Percentiles rank a stretch among this genome's conserved stretches.
Evolutionary conservation across 768 basidiomycete species (phyloP).

Genomic region (Lactifluus subvellereus): DNA sequence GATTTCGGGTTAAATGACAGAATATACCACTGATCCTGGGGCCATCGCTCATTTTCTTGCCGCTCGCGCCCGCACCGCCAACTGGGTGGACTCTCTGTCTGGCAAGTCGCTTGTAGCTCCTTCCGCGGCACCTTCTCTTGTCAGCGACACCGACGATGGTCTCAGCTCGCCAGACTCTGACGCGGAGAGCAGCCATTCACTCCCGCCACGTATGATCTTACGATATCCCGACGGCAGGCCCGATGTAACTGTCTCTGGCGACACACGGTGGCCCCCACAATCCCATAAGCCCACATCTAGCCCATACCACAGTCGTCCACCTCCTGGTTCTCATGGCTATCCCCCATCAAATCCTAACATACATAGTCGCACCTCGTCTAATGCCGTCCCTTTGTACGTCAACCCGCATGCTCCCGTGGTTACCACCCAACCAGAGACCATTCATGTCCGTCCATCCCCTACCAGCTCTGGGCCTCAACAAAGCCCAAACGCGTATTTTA

Average conservation of each 20-base stretch:
- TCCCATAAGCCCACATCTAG: not conserved
- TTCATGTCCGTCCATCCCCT: constrained; percentile 23
- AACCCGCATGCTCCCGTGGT: constrained; percentile 10
- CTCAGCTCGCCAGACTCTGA: constrained; percentile 37
- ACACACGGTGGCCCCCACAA: constrained; percentile 1
- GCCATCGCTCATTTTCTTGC: constrained; percentile 52
- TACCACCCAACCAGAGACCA: constrained; percentile 20
- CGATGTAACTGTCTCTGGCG: constrained; percentile 15
- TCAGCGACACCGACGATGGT: constrained; percentile 32
- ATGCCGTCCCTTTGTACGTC: constrained; percentile 16
- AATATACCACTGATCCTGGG: constrained; percentile 55
- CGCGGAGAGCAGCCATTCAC: constrained; percentile 37
- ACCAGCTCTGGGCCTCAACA: not conserved
- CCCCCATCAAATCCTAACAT: constrained; percentile 23
- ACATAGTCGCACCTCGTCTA: constrained; percentile 13
- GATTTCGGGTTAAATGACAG: constrained; percentile 43
- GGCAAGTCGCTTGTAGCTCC: constrained; percentile 42
- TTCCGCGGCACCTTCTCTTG: constrained; percentile 29
- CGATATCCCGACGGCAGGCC: constrained; percentile 54
- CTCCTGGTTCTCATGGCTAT: constrained; percentile 17
- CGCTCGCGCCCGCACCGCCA: constrained; percentile 54
- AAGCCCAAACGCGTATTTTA: constrained; percentile 1
- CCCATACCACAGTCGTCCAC: constrained; percentile 5
- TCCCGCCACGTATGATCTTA: constrained; percentile 69
- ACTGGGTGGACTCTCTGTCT: constrained; percentile 51